A percentile compares a stretch with the other conserved stretches of the same genome.
Conservation (phyloP, 805 yeast species). For the Sporopachydermia quercuum region DNA sequence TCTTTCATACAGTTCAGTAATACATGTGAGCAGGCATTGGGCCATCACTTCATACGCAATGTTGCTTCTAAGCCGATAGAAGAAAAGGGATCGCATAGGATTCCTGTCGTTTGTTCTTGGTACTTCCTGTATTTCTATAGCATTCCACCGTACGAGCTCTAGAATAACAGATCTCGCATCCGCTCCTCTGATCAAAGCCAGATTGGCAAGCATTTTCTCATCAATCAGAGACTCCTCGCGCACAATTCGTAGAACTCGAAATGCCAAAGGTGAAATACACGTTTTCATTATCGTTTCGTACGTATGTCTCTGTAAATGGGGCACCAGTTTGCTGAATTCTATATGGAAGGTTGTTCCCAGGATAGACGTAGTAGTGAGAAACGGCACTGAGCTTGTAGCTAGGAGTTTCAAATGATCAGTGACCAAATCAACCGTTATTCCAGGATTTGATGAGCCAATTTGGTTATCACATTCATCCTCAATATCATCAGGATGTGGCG, state of each 20-base stretch:
- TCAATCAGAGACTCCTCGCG: slow-evolving; percentile 58
- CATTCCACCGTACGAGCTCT: slow-evolving; percentile 49
- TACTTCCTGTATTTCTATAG: slow-evolving; percentile 81
- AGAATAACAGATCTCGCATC: slow-evolving; percentile 61
- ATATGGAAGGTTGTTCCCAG: slow-evolving; percentile 30
- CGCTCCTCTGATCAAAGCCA: slow-evolving; percentile 63
- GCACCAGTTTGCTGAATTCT: slow-evolving; percentile 40
- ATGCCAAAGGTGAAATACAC: slow-evolving; percentile 49
- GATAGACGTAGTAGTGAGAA: slow-evolving; percentile 23
- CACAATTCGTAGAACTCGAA: slow-evolving; percentile 66
- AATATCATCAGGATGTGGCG: slow-evolving; percentile 3
- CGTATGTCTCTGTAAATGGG: slow-evolving; percentile 30
- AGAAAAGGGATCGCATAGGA: slow-evolving; percentile 73
- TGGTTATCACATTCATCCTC: slow-evolving; percentile 3
- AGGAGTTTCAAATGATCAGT: slow-evolving; percentile 60
- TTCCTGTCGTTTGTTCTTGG: slow-evolving; percentile 88
- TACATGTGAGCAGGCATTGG: slow-evolving; percentile 31
- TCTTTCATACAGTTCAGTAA: slow-evolving; percentile 27
- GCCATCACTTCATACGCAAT: slow-evolving; percentile 33
- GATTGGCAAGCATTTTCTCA: slow-evolving; percentile 66
- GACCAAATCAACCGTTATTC: slow-evolving; percentile 22
- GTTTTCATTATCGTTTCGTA: slow-evolving; percentile 44
- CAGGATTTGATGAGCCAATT: slow-evolving; percentile 7
- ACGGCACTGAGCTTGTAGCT: slow-evolving; percentile 38
- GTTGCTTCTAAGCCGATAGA: slow-evolving; percentile 56